These are phyloP conservation scores for Metroxylon sagu DNA, from an alignment of 176 grass and related monocot genomes.

Conservation along the genomic window DNA sequence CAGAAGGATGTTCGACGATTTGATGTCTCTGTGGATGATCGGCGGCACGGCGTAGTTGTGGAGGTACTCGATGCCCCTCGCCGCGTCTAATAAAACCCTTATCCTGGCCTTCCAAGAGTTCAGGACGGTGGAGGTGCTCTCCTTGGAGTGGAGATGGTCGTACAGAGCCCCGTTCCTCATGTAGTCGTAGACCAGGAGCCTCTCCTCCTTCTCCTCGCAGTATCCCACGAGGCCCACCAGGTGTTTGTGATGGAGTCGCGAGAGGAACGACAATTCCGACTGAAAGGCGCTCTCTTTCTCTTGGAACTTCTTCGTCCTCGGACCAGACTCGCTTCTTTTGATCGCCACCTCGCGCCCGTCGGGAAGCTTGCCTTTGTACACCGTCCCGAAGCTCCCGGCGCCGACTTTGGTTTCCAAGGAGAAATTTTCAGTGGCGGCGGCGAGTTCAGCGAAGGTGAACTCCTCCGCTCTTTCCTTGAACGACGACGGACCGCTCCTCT, in stretches of 20 bases:
- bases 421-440: conserved; percentile 30
- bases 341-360: conserved; percentile 26
- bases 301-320: conserved; percentile 43
- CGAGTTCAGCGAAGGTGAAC: conserved; percentile 27
- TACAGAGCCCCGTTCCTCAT: conserved; percentile 93
- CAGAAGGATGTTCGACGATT: conserved; percentile 92
- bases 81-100: conserved; percentile 71
- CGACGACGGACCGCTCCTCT: conserved; percentile 84
- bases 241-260: conserved; percentile 93
- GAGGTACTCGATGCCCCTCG: conserved; percentile 85
- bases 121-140: conserved; percentile 20
- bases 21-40: conserved; percentile 98
- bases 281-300: conserved; percentile 94
- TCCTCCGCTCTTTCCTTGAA: conserved; percentile 61
- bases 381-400: conserved; percentile 24
- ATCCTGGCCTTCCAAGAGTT: conserved; percentile 78
- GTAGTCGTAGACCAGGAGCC: conserved; percentile 85
- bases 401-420: conserved; percentile 20
- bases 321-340: not conserved
- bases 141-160: conserved; percentile 74
- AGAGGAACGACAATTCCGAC: conserved; percentile 83
- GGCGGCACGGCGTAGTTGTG: conserved; percentile 97
- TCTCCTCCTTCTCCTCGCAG: conserved; percentile 81
- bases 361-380: conserved; percentile 23
- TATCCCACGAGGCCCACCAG: conserved; percentile 69